These are phyloP conservation scores for Ustilago shanxiensis DNA, from an alignment of 1,284 basidiomycete species.

Conservation along the genomic window DNA sequence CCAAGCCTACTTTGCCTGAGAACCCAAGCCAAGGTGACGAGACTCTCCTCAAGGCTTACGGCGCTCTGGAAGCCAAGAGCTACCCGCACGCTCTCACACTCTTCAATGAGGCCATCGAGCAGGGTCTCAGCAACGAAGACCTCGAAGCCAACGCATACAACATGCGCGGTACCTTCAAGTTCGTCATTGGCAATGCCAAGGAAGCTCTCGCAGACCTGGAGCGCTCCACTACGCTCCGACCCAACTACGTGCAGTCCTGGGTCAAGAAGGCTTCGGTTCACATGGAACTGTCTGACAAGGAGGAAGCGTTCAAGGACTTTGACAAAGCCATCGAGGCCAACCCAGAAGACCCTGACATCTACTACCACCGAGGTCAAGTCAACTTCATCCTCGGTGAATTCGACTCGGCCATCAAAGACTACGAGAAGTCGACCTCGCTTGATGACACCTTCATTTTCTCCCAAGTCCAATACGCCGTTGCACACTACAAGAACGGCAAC, in stretches of 20 bases:
- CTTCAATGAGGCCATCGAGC: constrained; percentile 86
- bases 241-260: constrained; percentile 86
- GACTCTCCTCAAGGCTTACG: constrained; percentile 82
- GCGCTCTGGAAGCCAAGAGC: constrained; percentile 88
- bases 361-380: constrained; percentile 99
- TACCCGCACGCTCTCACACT: constrained; percentile 85
- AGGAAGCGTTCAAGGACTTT: constrained; percentile 88
- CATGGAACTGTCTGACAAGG: constrained; percentile 82
- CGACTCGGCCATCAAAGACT: constrained; percentile 86
- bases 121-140: constrained; percentile 80
- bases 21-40: constrained; percentile 82
- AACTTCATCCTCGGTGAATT: constrained; percentile 96
- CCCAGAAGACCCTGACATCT: constrained; percentile 90
- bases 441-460: constrained; percentile 90
- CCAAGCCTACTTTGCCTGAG: constrained; percentile 82
- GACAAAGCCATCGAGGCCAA: constrained; percentile 88
- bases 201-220: constrained; percentile 89
- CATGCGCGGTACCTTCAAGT: constrained; percentile 85
- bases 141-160: constrained; percentile 90
- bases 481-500: constrained; percentile 91
- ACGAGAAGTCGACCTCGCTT: constrained; percentile 85
- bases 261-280: constrained; percentile 98
- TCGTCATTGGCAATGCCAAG: constrained; percentile 85
- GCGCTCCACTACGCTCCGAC: constrained; percentile 80
- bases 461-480: constrained; percentile 96